Base-by-base conservation (phyloP, 768 basidiomycete species). In the Boletus eberwhitei region DNA sequence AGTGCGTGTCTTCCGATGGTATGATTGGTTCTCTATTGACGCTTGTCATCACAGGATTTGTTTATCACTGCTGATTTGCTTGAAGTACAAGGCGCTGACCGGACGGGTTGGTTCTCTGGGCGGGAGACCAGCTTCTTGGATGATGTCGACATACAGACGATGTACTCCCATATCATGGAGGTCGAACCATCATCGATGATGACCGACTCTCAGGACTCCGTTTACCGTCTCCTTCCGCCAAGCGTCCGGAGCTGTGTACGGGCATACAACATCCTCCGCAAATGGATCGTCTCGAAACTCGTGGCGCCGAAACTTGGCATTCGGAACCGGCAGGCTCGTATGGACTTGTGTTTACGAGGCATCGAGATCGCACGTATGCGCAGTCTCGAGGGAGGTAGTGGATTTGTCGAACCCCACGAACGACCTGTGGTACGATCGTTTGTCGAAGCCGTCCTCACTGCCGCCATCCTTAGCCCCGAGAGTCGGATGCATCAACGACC, bases 41-140 rank as follows among this genome's bases (percentile, higher is more conserved):
- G 29, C 8, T 49, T 48, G 32, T 8, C 6, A 44, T 48, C 34
- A 34, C 41, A 92, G 88, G 90, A 93, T 70, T 74, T 93, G 36
- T 87, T 90, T 61, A 75, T 85, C 40, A 84, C 87, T 8, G 81
- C 85, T 5, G 91, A 93, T 66, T 71, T 92, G 17, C 77, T 93
- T 11, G 91, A 93, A 68, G 82, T 90, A 0, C 91, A 93, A 68
- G 84, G 82, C 2, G 80, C 83, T 16, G 91, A 93, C 66, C 82
- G 84, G 32, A 85, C 82, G 2, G 91, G 88, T 3, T 93, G 91
- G 90, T 88, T 91, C 69, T 58, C 68, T 14, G 51, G 73, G 32
- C 76, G 82, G 50, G 90, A 92, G n/a, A 66, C 75, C 0, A 71
- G 70, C 16, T 71, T 76, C 0, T 68, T 74, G 44, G 91, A 93